A percentile compares a stretch with the other conserved stretches of the same genome.
Conservation (phyloP, 2,329 filamentous ascomycete genomes). For the Arthrobotrys pseudoclavata region DNA sequence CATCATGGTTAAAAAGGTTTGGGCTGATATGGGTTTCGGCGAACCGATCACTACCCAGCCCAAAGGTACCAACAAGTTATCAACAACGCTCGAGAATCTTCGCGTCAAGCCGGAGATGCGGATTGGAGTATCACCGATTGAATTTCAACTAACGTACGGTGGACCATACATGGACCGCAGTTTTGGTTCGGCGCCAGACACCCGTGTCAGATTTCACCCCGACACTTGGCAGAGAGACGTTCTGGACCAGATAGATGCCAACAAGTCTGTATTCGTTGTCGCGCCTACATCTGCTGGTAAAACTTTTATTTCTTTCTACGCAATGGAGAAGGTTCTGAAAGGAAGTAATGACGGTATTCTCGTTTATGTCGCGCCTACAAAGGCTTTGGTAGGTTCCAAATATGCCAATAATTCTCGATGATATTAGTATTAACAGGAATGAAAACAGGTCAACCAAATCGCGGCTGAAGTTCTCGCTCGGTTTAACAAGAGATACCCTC, state of each 20-base stretch:
- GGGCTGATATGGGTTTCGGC: slow-evolving; percentile 60
- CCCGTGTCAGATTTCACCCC: slow-evolving; percentile 79
- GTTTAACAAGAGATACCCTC: slow-evolving; percentile 75
- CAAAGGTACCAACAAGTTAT: slow-evolving; percentile 43
- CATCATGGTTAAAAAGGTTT: slow-evolving; percentile 60
- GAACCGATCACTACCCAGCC: slow-evolving; percentile 13
- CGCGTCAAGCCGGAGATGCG: slow-evolving; percentile 60
- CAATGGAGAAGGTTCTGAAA: slow-evolving; percentile 81
- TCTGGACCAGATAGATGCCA: slow-evolving; percentile 78
- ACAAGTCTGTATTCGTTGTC: slow-evolving; percentile 80
- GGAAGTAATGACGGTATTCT: slow-evolving; percentile 78
- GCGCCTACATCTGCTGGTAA: slow-evolving; percentile 85
- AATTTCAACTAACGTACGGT: slow-evolving; percentile 78
- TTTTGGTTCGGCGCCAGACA: slow-evolving; percentile 77
- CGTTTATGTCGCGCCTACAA: slow-evolving; percentile 84
- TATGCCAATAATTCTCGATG: background rate
- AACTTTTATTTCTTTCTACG: slow-evolving; percentile 87
- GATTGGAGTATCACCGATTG: slow-evolving; percentile 65
- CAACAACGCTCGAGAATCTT: slow-evolving; percentile 41
- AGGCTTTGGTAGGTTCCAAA: slow-evolving; percentile 72
- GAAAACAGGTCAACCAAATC: slow-evolving; percentile 76
- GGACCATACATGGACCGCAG: slow-evolving; percentile 82
- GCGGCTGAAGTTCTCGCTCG: slow-evolving; percentile 82
- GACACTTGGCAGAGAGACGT: slow-evolving; percentile 83
- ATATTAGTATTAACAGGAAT: background rate